Conservation (phyloP, 495 filamentous ascomycete species). For the Trichoderma erinaceum region DNA sequence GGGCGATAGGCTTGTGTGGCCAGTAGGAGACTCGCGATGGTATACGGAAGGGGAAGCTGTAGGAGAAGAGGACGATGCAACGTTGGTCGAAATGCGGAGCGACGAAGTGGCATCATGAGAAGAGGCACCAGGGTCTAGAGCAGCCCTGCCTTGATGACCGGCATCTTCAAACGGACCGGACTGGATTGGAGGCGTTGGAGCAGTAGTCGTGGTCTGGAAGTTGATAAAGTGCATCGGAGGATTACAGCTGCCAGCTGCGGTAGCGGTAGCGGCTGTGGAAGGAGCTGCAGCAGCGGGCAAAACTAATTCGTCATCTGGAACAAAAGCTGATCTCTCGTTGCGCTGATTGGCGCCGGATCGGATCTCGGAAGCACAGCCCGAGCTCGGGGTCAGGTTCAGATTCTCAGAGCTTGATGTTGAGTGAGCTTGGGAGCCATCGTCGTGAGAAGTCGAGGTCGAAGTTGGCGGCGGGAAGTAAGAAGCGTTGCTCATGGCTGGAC, state of each 20-base stretch:
- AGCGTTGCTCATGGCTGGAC: slow-evolving; percentile 10
- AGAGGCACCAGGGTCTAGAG: neutral
- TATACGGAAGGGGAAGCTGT: slow-evolving; percentile 17
- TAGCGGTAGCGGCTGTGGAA: neutral
- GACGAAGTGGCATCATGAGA: neutral
- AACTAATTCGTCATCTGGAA: neutral
- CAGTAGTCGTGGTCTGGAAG: slow-evolving; percentile 1
- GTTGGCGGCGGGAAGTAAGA: neutral
- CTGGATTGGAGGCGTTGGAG: slow-evolving; percentile 5
- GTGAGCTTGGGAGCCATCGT: neutral
- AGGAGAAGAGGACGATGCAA: slow-evolving; percentile 15
- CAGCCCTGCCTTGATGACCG: neutral
- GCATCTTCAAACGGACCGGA: neutral
- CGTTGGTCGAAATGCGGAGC: slow-evolving; percentile 34
- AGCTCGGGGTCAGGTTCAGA: neutral
- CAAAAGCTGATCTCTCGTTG: neutral
- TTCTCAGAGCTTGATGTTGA: slow-evolving; percentile 6
- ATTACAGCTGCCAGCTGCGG: neutral
- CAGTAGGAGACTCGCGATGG: slow-evolving; percentile 17
- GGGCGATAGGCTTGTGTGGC: neutral
- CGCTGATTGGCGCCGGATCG: neutral
- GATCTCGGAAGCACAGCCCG: slow-evolving; percentile 4
- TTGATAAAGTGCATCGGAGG: neutral
- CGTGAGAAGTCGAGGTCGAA: slow-evolving; percentile 4
- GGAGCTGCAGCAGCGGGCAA: neutral